Evolutionary conservation across 1,284 basidiomycete species (phyloP).

Genomic region (Grifola frondosa): DNA sequence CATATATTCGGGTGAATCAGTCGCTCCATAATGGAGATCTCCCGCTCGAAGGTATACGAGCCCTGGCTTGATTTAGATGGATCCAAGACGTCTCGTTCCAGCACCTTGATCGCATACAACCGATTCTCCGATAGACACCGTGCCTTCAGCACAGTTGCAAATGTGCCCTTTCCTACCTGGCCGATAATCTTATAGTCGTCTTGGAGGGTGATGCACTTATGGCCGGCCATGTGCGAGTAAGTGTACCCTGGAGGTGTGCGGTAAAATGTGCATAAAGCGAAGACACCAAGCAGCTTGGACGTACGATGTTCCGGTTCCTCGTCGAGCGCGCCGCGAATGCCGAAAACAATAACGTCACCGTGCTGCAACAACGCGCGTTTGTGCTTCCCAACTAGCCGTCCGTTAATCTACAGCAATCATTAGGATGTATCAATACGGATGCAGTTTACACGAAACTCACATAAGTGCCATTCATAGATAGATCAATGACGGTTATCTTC

Average conservation of each 20-base stretch:
- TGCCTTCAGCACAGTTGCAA: constrained; percentile 75
- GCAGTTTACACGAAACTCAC: too few species aligned
- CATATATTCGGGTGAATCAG: constrained; percentile 82
- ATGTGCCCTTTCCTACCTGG: constrained; percentile 76
- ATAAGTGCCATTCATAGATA: too few species aligned
- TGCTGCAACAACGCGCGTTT: constrained; percentile 61
- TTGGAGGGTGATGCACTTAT: too few species aligned
- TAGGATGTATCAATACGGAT: too few species aligned
- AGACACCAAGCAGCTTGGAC: too few species aligned
- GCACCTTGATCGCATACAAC: constrained; percentile 76
- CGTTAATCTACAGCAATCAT: too few species aligned
- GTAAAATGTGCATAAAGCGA: too few species aligned
- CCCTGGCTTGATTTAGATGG: too few species aligned
- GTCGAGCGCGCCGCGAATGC: constrained; percentile 48
- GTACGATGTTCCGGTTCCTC: too few species aligned
- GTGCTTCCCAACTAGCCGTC: constrained; percentile 55
- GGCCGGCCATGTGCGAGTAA: too few species aligned
- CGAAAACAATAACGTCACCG: constrained; percentile 81
- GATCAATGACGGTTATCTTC: too few species aligned
- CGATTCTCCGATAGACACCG: constrained; percentile 54
- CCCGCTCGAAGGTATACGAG: constrained; percentile 55
- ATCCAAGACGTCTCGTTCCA: constrained; percentile 36
- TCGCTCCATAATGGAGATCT: constrained; percentile 74
- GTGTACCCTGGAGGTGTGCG: too few species aligned
- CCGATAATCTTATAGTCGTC: constrained; percentile 65